These are phyloP conservation scores for Farysia itapuensis DNA, from an alignment of 1,284 basidiomycete genomes.

Conservation along the genomic window DNA sequence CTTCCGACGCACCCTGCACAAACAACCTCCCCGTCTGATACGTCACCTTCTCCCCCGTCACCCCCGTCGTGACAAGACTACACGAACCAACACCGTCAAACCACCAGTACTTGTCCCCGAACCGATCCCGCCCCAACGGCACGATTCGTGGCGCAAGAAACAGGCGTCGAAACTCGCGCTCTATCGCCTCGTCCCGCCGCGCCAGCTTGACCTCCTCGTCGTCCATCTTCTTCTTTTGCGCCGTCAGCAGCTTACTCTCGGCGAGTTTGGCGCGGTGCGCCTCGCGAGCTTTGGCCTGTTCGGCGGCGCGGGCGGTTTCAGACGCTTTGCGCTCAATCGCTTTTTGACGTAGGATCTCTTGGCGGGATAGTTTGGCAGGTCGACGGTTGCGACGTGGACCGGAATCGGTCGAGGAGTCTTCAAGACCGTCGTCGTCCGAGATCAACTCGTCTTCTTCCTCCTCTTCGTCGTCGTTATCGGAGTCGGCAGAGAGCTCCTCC, in stretches of 20 bases:
- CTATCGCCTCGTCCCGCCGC: constrained; percentile 78
- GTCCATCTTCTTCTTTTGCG: constrained; percentile 47
- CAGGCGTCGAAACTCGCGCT: constrained; percentile 87
- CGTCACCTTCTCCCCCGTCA: constrained; percentile 63
- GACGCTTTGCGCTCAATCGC: constrained; percentile 47
- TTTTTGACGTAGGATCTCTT: constrained; percentile 53
- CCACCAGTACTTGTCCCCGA: constrained; percentile 96
- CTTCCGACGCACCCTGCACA: constrained; percentile 80
- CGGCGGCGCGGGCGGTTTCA: constrained; percentile 25
- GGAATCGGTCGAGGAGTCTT: constrained; percentile 30
- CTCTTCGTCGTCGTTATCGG: constrained; percentile 27
- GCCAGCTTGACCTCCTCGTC: constrained; percentile 82
- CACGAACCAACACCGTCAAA: constrained; percentile 91
- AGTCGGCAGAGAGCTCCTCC: constrained; percentile 65
- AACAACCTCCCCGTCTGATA: constrained; percentile 88
- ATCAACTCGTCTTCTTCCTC: constrained; percentile 45
- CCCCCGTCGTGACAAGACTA: constrained; percentile 66
- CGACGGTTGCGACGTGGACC: no score
- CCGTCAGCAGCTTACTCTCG: constrained; percentile 44
- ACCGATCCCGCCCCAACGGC: constrained; percentile 86
- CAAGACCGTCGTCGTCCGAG: constrained; percentile 28
- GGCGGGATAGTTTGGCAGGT: constrained; percentile 31
- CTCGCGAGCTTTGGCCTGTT: constrained; percentile 34
- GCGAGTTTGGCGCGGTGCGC: constrained; percentile 41
- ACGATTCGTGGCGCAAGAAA: constrained; percentile 79